These are phyloP conservation scores for Periconia macrospinosa DNA, from an alignment of 2,329 filamentous ascomycete genomes.

Conservation along the genomic window DNA sequence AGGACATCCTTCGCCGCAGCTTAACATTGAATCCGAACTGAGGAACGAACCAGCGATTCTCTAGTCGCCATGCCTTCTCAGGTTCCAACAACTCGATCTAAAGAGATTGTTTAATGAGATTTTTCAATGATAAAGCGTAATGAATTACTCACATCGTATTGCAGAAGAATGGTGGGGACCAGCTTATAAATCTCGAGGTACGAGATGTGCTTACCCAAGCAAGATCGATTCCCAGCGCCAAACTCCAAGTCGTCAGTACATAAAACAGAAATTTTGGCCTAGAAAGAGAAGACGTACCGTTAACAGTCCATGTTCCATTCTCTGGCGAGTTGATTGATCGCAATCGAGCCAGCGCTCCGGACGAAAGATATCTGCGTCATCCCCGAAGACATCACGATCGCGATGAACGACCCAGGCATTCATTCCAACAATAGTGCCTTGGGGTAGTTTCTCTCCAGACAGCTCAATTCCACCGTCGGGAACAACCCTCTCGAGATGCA, in stretches of 20 bases:
- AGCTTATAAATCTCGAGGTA: slow-evolving; percentile 24
- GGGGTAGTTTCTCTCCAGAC: slow-evolving; percentile 11
- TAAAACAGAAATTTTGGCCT: background rate
- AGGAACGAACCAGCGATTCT: too few species aligned
- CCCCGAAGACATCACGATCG: slow-evolving; percentile 8
- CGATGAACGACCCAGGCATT: slow-evolving; percentile 13
- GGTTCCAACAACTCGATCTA: too few species aligned
- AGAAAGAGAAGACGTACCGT: background rate
- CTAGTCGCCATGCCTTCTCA: too few species aligned
- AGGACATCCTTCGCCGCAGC: too few species aligned
- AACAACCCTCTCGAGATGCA: slow-evolving; percentile 14
- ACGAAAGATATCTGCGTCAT: slow-evolving; percentile 5
- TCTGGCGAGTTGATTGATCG: background rate
- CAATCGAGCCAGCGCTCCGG: slow-evolving; percentile 13
- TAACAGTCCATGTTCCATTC: background rate
- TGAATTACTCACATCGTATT: background rate
- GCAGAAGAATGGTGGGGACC: background rate
- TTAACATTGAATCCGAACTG: too few species aligned
- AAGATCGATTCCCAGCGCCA: slow-evolving; percentile 14
- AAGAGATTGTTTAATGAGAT: too few species aligned
- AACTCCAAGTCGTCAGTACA: slow-evolving; percentile 6
- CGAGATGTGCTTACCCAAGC: slow-evolving; percentile 16
- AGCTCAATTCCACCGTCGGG: slow-evolving; percentile 11
- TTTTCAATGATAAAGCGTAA: too few species aligned
- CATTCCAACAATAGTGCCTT: slow-evolving; percentile 6